These are phyloP conservation scores for Nemania sp. DNA, from an alignment of 2,329 filamentous ascomycete species.

Conservation along the genomic window DNA sequence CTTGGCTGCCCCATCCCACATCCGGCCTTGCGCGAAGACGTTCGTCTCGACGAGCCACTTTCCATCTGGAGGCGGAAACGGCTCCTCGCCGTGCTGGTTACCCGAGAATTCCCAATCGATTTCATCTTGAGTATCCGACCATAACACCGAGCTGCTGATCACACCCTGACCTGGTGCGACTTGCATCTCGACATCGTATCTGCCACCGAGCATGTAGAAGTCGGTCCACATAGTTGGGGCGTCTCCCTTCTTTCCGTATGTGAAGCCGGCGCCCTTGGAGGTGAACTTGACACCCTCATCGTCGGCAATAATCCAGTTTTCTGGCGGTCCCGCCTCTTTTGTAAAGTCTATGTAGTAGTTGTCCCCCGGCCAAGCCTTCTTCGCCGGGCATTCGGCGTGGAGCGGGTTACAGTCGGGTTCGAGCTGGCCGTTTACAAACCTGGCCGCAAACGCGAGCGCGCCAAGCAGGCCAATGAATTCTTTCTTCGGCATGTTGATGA, in stretches of 20 bases:
- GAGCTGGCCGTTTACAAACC: constrained; percentile 35
- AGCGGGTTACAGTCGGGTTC: constrained; percentile 41
- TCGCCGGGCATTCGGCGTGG: constrained; percentile 34
- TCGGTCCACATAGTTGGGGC: constrained; percentile 41
- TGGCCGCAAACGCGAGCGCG: constrained; percentile 32
- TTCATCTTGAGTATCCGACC: constrained; percentile 41
- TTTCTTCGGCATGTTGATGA: constrained; percentile 35
- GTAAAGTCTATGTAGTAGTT: constrained; percentile 42
- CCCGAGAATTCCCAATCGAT: constrained; percentile 43
- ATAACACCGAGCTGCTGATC: constrained; percentile 37
- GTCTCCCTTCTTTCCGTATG: constrained; percentile 37
- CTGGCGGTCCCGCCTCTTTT: constrained; percentile 32
- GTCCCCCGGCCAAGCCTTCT: constrained; percentile 34
- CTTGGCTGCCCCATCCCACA: constrained; percentile 39
- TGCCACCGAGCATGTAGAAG: constrained; percentile 41
- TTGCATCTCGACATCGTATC: constrained; percentile 42
- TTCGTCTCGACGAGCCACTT: constrained; percentile 37
- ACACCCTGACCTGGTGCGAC: constrained; percentile 40
- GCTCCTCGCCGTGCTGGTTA: constrained; percentile 39
- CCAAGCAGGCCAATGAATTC: constrained; percentile 33
- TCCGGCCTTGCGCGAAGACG: constrained; percentile 38
- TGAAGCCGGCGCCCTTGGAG: constrained; percentile 38
- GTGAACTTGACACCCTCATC: constrained; percentile 37
- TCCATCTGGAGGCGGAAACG: constrained; percentile 39
- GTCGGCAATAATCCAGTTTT: constrained; percentile 37